Base-by-base conservation (phyloP, 352 stramenopile species). In the Elongisporangium undulatum region DNA sequence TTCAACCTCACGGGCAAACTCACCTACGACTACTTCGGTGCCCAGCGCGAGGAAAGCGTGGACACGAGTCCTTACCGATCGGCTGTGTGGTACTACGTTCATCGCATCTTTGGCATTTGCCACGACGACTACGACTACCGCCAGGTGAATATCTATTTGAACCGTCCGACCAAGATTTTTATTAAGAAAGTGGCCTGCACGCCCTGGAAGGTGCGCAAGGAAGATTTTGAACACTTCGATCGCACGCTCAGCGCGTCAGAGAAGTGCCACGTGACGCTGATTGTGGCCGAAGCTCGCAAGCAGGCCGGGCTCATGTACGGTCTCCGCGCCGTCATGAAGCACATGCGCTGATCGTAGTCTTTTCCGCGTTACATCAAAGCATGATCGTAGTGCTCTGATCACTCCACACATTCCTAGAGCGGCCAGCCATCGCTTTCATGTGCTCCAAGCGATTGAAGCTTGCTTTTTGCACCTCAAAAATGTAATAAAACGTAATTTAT, bases 41-140 rank as follows among this genome's bases (percentile, higher is more conserved):
- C 61, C 26, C 57, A 89, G 24, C 82, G 85, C 22, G 75, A 86
- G 29, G 65, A 77, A 23, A 73, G 69, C 41, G 63, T 94, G 48
- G 85, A 95, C 74, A 95, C 86, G 24, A 82, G 67, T 52, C 82
- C 86, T 51, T 95, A 91, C 67, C 86, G 85, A 20, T 73, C 87
- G 49, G 86, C 86, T 55, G 87, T 95, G 26, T 94, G 86, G 85
- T 93, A 91, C 66, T 95, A 94, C 45, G 85, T 94, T 17, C 86
- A 94, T 61, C 84, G 86, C 57, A 90, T 94, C 65, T 93, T 94
- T 38, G 86, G 86, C 45, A 95, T 95, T 66, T 94, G 84, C 64
- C 82, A 95, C 67, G 86, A 95, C 51, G 86, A 94, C 67, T 95
- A 95, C 59, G 83, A 95, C 67, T 95, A 95, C 65, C 70, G 77